Percentiles rank a stretch among this genome's conserved stretches.
Evolutionary conservation across 768 basidiomycete genomes (phyloP).

Genomic region (Sistotremastrum niveocremeum): DNA sequence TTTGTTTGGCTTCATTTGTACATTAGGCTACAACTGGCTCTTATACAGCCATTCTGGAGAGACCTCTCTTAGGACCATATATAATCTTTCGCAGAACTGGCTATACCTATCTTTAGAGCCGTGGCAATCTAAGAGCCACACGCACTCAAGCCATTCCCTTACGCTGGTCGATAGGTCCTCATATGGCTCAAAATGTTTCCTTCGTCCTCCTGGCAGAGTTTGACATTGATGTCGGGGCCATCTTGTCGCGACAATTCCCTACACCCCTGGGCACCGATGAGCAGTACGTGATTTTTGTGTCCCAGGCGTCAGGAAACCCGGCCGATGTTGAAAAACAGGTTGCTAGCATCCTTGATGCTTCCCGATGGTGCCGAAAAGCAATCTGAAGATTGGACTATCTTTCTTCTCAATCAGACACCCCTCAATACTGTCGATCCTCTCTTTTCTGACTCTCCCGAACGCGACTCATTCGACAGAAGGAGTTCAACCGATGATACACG

Average conservation of each 20-base stretch:
- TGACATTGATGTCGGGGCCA: constrained; percentile 89
- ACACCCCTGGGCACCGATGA: constrained; percentile 90
- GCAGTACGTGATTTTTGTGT: constrained; percentile 40
- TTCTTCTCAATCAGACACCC: constrained; percentile 91
- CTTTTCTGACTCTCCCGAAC: constrained; percentile 45
- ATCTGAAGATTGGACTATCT: constrained; percentile 94
- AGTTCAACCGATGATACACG: constrained; percentile 13
- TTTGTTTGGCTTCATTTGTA: too few species aligned
- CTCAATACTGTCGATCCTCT: constrained; percentile 80
- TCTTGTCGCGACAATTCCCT: constrained; percentile 91
- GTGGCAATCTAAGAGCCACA: too few species aligned
- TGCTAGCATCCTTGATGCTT: constrained; percentile 94
- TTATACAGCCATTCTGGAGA: too few species aligned
- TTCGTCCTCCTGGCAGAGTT: constrained; percentile 98
- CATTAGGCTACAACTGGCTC: too few species aligned
- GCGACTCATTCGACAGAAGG: constrained; percentile 16
- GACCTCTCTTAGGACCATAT: too few species aligned
- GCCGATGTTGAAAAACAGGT: constrained; percentile 29
- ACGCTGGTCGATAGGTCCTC: too few species aligned
- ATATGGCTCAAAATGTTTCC: constrained; percentile 50
- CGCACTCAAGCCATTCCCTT: too few species aligned
- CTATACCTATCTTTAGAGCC: too few species aligned
- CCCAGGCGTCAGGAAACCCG: constrained; percentile 5
- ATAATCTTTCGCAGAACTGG: too few species aligned
- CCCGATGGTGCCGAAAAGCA: constrained; percentile 96